Evolutionary conservation across 306 rosid genomes (phyloP), one percentile per base, ranked within the genome.

Genomic region (Vicia villosa): DNA sequence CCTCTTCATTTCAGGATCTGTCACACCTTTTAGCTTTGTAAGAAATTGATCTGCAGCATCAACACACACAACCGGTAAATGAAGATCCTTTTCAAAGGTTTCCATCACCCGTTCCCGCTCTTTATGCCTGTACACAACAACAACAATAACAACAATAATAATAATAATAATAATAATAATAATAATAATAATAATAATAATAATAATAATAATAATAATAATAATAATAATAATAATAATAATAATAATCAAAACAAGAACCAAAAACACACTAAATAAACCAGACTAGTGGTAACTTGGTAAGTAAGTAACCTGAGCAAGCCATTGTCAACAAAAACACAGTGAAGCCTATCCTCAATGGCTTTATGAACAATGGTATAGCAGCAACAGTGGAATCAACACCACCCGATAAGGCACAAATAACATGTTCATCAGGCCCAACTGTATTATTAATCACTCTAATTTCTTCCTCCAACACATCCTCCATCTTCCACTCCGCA

Each of bases 361-460:
- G 98, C 98, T 74, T 86, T 91, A 57, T 94, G 96, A 52, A 94
- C 96, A 13, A 94, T 80, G 19, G 89, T 87, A n/a, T n/a, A 13
- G 98, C 97, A 24, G 98, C 98, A 81, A 94, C 97, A 0, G 98
- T 86, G 69, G 98, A 94, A 84, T 94, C 98, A 37, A 94, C 98
- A 69, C 98, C 98, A 34, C 98, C 98, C n/a, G 98, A 90, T 63
- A 94, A 82, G 4, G 97, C 98, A 34, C 97, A 94, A 19, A 94
- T 88, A 22, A 94, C 97, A 61, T 81, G 96, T 42, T 88, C 91
- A 4, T 85, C 83, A 3, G 86, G 81, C 42, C 85, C 86, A 12
- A 88, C 95, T 0, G 83, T 85, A 43, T 56, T 62, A 0, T 83
- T 90, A 5, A 91, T 91, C 69, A 86, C 88, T 77, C 86, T 86